Evolutionary conservation across 768 basidiomycete species (phyloP), one percentile per base, ranked within the genome.

Genomic region (Jaapia argillacea): DNA sequence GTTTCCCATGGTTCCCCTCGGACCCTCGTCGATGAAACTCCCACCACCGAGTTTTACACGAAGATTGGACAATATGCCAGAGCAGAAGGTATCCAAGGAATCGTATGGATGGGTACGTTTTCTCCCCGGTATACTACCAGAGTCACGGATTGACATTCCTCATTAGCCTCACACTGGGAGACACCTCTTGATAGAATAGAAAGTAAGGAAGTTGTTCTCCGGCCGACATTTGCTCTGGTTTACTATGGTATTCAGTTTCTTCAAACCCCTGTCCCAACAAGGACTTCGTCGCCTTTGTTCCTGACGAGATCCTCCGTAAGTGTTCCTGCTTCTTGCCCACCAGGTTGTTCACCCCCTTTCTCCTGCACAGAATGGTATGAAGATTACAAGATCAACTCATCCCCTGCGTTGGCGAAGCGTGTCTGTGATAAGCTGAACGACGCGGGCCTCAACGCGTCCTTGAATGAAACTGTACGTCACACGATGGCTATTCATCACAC

Each of bases 1-100:
- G 40, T 26, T 42, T 47, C 45, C 42, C 45, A 47, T 33, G 45
- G 41, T 33, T 42, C 41, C n/a, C 41, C 41, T 5, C 26, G 41
- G n/a, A 41, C 35, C 16, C 40, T 45, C 23, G 41, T 42, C 5
- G 41, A 42, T 18, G 18, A 28, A 25, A 35, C 40, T n/a, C 36
- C 27, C 26, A 45, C 45, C 7, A 42, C 45, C 14, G 40, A 18
- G 13, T 44, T 44, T 36, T 31, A 31, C 6, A 35, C 10, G 43
- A 44, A 44, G 24, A 44, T 44, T 6, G 43, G 43, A 24, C 36
- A 44, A 21, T 44, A 44, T 39, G 43, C 43, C 6, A 14, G 43
- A 16, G 14, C 13, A 6, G 36, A 44, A 22, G 43, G 43, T 21
- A 24, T 44, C 10, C 23, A 18, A 12, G 43, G 36, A 26, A 37